Evolutionary conservation across 2,329 filamentous ascomycete genomes (phyloP).

Genomic region (Colletotrichum lentis): DNA sequence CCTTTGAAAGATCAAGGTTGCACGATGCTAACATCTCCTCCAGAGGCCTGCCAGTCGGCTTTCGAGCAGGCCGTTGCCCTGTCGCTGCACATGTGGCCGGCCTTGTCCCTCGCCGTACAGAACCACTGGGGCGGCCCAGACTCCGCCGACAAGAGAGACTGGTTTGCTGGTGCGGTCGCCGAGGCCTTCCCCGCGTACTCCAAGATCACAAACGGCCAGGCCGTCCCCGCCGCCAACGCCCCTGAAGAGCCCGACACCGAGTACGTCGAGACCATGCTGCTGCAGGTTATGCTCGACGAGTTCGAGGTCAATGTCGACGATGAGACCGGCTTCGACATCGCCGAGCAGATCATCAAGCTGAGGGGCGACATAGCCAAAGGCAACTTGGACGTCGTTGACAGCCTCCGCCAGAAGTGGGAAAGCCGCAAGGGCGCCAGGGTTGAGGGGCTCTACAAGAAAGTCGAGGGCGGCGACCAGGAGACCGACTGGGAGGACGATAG

Average conservation of each 20-base stretch:
- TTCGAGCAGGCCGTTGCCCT: constrained; percentile 91
- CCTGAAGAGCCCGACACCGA: constrained; percentile 70
- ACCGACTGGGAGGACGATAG: constrained; percentile 70
- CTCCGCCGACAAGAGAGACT: constrained; percentile 88
- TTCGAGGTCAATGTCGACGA: constrained; percentile 95
- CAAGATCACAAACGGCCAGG: constrained; percentile 46
- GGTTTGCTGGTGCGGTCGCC: constrained; percentile 88
- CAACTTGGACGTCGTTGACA: constrained; percentile 70
- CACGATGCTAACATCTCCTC: background rate
- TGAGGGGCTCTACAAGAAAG: constrained; percentile 62
- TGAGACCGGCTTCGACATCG: constrained; percentile 79
- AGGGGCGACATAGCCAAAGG: constrained; percentile 71
- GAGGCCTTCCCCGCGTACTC: constrained; percentile 80
- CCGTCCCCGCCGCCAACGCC: constrained; percentile 39
- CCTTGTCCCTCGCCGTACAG: constrained; percentile 85
- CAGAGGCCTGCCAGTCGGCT: constrained; percentile 56
- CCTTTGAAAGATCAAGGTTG: no score
- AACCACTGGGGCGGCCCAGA: constrained; percentile 89
- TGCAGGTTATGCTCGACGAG: constrained; percentile 94
- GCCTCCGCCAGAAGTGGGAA: constrained; percentile 69
- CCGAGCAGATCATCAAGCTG: constrained; percentile 74
- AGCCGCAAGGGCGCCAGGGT: constrained; percentile 68
- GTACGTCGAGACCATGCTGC: constrained; percentile 83
- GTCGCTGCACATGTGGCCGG: constrained; percentile 85
- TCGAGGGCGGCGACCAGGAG: constrained; percentile 64